Evolutionary conservation across 257 asterid genomes (phyloP).

Genomic region (Vinca minor): DNA sequence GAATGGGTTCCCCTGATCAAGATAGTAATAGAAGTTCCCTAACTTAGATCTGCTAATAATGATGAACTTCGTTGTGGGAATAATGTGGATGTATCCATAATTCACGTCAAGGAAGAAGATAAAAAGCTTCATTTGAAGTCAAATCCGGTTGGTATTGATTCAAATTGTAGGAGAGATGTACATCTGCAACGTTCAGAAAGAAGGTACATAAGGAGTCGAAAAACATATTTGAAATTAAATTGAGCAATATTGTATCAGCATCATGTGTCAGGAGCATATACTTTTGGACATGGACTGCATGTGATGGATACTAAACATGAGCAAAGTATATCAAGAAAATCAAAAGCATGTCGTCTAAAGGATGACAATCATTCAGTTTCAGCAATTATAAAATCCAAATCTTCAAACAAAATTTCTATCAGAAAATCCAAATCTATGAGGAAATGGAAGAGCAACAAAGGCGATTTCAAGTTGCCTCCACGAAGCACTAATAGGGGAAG

Average conservation of each 20-base stretch:
- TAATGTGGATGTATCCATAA: slow-evolving; percentile 2
- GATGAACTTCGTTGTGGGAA: slow-evolving; percentile 14
- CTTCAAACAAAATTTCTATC: slow-evolving; percentile 31
- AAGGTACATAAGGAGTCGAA: slow-evolving; percentile 56
- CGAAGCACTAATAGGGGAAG: slow-evolving; percentile 62
- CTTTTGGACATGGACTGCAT: slow-evolving; percentile 10
- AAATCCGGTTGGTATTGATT: slow-evolving; percentile 8
- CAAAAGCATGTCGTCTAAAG: slow-evolving; percentile 36
- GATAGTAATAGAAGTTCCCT: slow-evolving; percentile 44
- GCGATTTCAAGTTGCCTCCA: slow-evolving; percentile 76
- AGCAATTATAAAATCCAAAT: slow-evolving; percentile 55
- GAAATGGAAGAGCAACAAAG: slow-evolving; percentile 59
- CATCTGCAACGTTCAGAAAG: slow-evolving; percentile 16
- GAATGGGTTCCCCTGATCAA: slow-evolving; percentile 30
- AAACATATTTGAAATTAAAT: slow-evolving; percentile 56
- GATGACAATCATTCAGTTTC: slow-evolving; percentile 80
- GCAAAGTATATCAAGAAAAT: slow-evolving; percentile 35
- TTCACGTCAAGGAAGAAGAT: slow-evolving; percentile 22
- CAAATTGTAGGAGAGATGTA: slow-evolving; percentile 11
- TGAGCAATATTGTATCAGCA: slow-evolving; percentile 24
- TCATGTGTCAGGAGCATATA: slow-evolving; percentile 15
- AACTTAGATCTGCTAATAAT: slow-evolving; percentile 24
- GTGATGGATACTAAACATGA: slow-evolving; percentile 8
- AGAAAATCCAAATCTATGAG: slow-evolving; percentile 46
- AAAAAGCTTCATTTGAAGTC: slow-evolving; percentile 8